Evolutionary conservation across 345 rosid species (phyloP).

Genomic region (Durio zibethinus): DNA sequence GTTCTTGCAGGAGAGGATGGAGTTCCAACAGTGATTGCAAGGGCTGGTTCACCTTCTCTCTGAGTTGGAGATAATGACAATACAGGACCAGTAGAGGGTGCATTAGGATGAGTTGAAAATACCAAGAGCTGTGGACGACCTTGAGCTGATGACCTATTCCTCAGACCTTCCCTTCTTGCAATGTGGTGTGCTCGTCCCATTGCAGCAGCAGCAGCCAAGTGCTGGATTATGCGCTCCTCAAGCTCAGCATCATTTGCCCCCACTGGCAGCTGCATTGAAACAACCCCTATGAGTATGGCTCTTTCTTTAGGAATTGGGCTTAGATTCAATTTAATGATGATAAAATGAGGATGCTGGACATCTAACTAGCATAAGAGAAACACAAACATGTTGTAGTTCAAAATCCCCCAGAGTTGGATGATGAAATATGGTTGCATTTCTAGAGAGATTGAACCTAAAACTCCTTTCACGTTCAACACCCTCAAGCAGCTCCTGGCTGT

Average conservation of each 20-base stretch:
- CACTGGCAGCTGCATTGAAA: slow-evolving; percentile 57
- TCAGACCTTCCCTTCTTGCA: slow-evolving; percentile 75
- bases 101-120: slow-evolving; percentile 59
- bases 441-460: slow-evolving; percentile 64
- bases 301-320: background rate
- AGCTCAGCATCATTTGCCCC: slow-evolving; percentile 80
- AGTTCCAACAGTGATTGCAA: slow-evolving; percentile 33
- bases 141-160: slow-evolving; percentile 67
- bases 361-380: slow-evolving; percentile 9
- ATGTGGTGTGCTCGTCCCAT: slow-evolving; percentile 85
- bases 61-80: slow-evolving; percentile 53
- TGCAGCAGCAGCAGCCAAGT: slow-evolving; percentile 93
- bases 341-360: background rate
- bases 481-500: slow-evolving; percentile 91
- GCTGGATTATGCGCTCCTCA: slow-evolving; percentile 94
- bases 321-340: slow-evolving; percentile 3
- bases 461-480: slow-evolving; percentile 83
- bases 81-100: slow-evolving; percentile 42
- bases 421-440: slow-evolving; percentile 82
- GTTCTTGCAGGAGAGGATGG: slow-evolving; percentile 42
- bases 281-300: slow-evolving; percentile 14
- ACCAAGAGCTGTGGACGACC: slow-evolving; percentile 76
- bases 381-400: slow-evolving; percentile 81
- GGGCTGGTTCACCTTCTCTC: slow-evolving; percentile 49
- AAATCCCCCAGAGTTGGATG: slow-evolving; percentile 94